Evolutionary conservation across 306 rosid species (phyloP).

Genomic region (Prosopis cineraria): DNA sequence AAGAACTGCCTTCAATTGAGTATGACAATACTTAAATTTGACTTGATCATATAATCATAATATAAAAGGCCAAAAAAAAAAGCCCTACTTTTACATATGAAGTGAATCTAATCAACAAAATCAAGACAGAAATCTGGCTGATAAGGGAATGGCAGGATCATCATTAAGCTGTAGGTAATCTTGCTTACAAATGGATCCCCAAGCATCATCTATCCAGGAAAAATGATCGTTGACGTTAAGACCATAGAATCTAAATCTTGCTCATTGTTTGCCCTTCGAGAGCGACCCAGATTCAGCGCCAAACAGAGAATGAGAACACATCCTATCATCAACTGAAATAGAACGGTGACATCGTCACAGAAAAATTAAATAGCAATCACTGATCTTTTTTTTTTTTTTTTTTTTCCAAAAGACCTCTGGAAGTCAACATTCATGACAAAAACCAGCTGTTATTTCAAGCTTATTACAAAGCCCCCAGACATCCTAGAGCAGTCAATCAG

Average conservation of each 20-base stretch:
- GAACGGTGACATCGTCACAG: background rate
- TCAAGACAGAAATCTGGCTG: background rate
- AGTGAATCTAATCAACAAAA: too few relatives aligned
- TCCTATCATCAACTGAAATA: background rate
- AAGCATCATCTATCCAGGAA: background rate
- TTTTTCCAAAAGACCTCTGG: constrained; percentile 26
- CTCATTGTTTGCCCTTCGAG: background rate
- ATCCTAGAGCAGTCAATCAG: constrained; percentile 10
- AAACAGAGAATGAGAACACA: background rate
- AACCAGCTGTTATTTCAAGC: constrained; percentile 21
- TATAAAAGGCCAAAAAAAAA: too few relatives aligned
- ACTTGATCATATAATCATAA: too few relatives aligned
- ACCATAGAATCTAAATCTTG: constrained; percentile 12
- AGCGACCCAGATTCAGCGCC: background rate
- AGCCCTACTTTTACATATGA: too few relatives aligned
- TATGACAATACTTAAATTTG: too few relatives aligned
- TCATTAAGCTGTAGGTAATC: background rate
- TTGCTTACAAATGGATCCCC: constrained; percentile 1
- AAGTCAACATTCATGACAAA: background rate
- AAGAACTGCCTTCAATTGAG: too few relatives aligned
- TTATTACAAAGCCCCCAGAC: background rate
- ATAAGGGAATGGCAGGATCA: background rate
- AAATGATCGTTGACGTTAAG: background rate
- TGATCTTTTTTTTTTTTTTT: too few relatives aligned
- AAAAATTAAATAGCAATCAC: constrained; percentile 7